Conservation (phyloP, 805 yeast genomes). For the Ascoidea tarda region DNA sequence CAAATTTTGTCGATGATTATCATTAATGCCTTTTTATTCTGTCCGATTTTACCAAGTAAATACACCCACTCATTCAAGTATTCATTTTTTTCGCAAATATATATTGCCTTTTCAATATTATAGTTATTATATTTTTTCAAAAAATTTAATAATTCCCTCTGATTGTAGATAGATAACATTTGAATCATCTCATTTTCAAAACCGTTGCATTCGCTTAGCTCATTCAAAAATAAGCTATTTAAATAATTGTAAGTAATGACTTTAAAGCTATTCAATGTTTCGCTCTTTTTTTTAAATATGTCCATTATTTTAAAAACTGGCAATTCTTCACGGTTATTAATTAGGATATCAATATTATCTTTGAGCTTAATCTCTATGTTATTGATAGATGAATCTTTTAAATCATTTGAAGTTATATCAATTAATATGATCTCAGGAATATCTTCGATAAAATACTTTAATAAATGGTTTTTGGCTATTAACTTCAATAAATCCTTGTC, state of each 20-base stretch:
- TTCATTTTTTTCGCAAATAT: conserved; percentile 38
- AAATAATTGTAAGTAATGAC: conserved; percentile 48
- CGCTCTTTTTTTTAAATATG: conserved; percentile 24
- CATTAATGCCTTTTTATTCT: conserved; percentile 57
- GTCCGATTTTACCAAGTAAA: conserved; percentile 72
- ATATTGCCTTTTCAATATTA: conserved; percentile 57
- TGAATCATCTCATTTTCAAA: conserved; percentile 57
- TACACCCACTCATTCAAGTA: conserved; percentile 65
- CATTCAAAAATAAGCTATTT: conserved; percentile 39
- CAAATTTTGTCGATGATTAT: conserved; percentile 64
- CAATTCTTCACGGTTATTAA: conserved; percentile 53
- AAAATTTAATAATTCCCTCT: conserved; percentile 37
- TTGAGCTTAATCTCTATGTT: conserved; percentile 24
- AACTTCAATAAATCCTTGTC: conserved; percentile 44
- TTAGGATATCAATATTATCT: conserved; percentile 38
- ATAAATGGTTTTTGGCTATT: conserved; percentile 47
- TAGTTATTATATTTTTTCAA: conserved; percentile 46
- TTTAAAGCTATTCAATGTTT: conserved; percentile 21
- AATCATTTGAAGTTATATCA: conserved; percentile 23
- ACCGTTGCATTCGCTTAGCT: conserved; percentile 20
- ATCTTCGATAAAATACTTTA: conserved; percentile 30
- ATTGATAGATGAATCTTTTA: conserved; percentile 25
- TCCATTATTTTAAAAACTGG: conserved; percentile 36
- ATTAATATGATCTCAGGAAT: conserved; percentile 38
- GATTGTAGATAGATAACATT: conserved; percentile 21